Conservation (phyloP, 768 basidiomycete species). For the Podaxis mareebaensis region DNA sequence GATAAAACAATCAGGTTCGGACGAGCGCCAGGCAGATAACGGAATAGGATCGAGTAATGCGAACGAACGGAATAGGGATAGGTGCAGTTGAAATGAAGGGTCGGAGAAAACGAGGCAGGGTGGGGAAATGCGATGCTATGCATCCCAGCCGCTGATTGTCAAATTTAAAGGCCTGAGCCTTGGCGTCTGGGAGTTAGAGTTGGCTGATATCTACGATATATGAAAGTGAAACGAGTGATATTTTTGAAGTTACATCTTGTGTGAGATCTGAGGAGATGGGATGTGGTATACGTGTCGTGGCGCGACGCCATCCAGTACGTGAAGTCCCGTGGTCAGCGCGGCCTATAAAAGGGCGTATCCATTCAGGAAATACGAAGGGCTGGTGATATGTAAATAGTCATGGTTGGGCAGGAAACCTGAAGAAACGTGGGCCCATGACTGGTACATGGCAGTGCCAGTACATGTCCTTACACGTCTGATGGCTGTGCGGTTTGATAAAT, state of each 20-base stretch:
- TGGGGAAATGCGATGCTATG: neutral
- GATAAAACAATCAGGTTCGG: neutral
- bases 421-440: neutral
- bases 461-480: neutral
- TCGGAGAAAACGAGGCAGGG: neutral
- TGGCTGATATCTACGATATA: too few relatives aligned
- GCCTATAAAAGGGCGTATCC: neutral
- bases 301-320: neutral
- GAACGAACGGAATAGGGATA: too few relatives aligned
- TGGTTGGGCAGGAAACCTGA: neutral
- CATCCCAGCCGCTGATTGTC: neutral
- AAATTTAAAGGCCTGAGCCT: neutral
- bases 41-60: neutral
- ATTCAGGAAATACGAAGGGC: neutral
- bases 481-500: neutral
- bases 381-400: neutral
- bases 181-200: neutral
- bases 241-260: too few relatives aligned
- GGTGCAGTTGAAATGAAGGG: neutral
- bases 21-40: neutral
- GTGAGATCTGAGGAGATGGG: neutral
- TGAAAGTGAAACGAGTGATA: too few relatives aligned
- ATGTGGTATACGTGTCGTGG: neutral
- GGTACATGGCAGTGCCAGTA: neutral
- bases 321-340: neutral